These are phyloP conservation scores for Taphrina deformans DNA, from an alignment of 1,139 yeast genomes.

Conservation along the genomic window DNA sequence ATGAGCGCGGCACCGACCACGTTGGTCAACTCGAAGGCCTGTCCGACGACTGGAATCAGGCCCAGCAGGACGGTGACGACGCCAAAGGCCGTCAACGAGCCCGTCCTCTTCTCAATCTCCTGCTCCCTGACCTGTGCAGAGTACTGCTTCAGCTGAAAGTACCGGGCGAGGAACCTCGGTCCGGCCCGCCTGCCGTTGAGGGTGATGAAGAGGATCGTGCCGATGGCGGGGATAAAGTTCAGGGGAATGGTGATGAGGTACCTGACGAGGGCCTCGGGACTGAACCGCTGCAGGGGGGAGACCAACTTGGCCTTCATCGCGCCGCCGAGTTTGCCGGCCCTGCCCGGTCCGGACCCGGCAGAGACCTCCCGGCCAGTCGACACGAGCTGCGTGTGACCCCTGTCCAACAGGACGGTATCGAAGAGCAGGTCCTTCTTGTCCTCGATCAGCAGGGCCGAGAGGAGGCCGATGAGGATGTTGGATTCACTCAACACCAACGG, in stretches of 20 bases:
- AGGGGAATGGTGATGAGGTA: conserved; percentile 32
- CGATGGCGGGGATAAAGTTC: conserved; percentile 32
- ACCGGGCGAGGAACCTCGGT: conserved; percentile 19
- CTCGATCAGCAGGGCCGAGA: conserved; percentile 5
- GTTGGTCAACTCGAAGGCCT: conserved; percentile 20
- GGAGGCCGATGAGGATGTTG: conserved; percentile 13
- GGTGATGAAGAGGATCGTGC: conserved; percentile 25
- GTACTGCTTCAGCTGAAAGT: conserved; percentile 17
- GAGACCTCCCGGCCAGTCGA: conserved; percentile 12
- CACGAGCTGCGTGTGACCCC: conserved; percentile 25
- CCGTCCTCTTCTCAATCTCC: conserved; percentile 15
- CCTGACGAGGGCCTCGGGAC: conserved; percentile 19
- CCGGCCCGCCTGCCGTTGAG: conserved; percentile 30
- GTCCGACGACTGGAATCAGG: conserved; percentile 27
- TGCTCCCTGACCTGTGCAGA: conserved; percentile 14
- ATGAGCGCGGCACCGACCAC: conserved; percentile 30
- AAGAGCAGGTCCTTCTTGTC: conserved; percentile 16
- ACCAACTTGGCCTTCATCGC: conserved; percentile 26
- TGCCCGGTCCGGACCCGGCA: background rate
- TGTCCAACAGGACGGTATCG: conserved; percentile 27
- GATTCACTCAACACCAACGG: conserved; percentile 29
- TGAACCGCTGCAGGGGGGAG: conserved; percentile 12
- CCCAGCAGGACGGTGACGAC: conserved; percentile 22
- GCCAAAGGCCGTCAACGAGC: conserved; percentile 27
- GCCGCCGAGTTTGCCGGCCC: background rate